Evolutionary conservation across 768 basidiomycete species (phyloP).

Genomic region (Rhodocollybia butyracea): DNA sequence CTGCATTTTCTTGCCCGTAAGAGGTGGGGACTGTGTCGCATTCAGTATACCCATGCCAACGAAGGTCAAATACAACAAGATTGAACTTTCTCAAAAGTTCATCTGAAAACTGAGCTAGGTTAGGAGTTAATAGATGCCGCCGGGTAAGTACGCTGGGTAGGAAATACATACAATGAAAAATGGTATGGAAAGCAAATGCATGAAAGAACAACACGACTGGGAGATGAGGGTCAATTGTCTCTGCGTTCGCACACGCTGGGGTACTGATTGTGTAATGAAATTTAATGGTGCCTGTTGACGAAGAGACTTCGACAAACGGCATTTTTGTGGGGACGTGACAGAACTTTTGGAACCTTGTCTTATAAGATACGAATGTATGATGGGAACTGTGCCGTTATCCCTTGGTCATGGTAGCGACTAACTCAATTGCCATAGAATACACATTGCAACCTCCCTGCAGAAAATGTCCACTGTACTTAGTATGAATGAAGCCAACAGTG

Average conservation of each 20-base stretch:
- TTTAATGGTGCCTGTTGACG: not conserved
- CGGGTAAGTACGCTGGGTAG: not conserved
- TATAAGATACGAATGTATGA: too few relatives aligned
- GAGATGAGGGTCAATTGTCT: conserved; percentile 25
- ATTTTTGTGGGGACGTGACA: not conserved
- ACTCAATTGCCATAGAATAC: too few relatives aligned
- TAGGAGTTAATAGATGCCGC: not conserved
- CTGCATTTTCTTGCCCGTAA: conserved; percentile 28
- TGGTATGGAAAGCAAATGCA: conserved; percentile 14
- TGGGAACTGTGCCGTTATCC: too few relatives aligned
- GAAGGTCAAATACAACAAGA: too few relatives aligned
- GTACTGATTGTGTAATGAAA: conserved; percentile 36
- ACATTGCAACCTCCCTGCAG: too few relatives aligned
- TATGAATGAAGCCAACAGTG: too few relatives aligned
- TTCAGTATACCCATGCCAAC: conserved; percentile 29
- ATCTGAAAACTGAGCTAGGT: conserved; percentile 9
- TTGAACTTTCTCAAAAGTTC: conserved; percentile 33
- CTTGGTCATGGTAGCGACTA: too few relatives aligned
- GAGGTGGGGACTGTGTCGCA: conserved; percentile 20
- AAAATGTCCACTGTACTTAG: too few relatives aligned
- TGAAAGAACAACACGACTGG: conserved; percentile 38
- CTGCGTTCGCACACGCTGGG: conserved; percentile 25
- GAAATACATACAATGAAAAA: not conserved
- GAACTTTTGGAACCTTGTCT: too few relatives aligned
- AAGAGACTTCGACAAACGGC: not conserved